Base-by-base conservation (phyloP, 140 eudicot genomes). In the Senecio squalidus region DNA sequence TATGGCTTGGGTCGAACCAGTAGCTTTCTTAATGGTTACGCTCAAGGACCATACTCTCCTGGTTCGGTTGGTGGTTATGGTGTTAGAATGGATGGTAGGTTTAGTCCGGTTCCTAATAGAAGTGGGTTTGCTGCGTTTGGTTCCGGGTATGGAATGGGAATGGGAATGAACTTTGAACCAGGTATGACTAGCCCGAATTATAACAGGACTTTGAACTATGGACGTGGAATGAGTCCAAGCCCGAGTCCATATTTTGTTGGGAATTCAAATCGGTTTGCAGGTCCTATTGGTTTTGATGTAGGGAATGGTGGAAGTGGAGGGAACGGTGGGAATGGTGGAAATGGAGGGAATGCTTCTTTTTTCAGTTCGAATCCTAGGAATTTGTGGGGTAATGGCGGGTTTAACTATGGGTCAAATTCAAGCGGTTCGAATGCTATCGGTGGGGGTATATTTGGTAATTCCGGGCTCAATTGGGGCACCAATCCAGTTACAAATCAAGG, bases 141-240 rank as follows among this genome's bases (percentile, higher is more conserved):
- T 11, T 78, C 87, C 3, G 81, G 79, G 5, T 80, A 73, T 80
- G 92, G 82, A 40, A 58, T 76, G 84, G 92, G 82, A 40, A 58
- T 76, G 84, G 81, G 86, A 11, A 64, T 83, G 53, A 83, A 83
- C 58, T 76, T 76, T 64, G 92, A 83, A 39, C 81, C 79, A 3
- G 78, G 81, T 64, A 43, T 80, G 68, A 54, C 38, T 1, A 74
- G 60, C 73, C 82, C 79, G 1, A 73, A 48, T 22, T 83, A 65
- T 29, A 80, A 68, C 61, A 71, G 78, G 45, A 49, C 44, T 58
- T n/a, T 76, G 50, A 64, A 64, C 73, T 83, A 74, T 22, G 87
- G 79, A 58, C 64, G 79, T 58, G 86, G 82, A 63, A 26, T 76
- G 71, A 56, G 50, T 28, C 64, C 22, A 44, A 23, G 59, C 58